Base-by-base conservation (phyloP, 179 eudicot species). In the Silene coronaria region DNA sequence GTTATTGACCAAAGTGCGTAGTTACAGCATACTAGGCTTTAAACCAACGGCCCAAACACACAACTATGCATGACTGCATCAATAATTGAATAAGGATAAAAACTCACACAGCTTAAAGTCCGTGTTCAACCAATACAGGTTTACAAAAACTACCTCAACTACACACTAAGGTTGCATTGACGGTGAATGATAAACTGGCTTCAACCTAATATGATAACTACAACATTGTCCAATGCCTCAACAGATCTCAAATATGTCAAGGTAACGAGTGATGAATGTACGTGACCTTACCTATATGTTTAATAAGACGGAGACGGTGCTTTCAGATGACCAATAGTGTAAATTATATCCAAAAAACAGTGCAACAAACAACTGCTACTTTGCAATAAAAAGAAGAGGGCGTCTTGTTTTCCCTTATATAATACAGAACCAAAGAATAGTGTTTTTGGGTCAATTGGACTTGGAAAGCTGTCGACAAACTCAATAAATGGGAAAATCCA, bases 41-140 rank as follows among this genome's bases (percentile, higher is more conserved):
- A 27, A 28, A 46, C 64, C 23, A 14, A 77, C 22, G 34, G 23
- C 27, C 64, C 38, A 14, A 24, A 16, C 65, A 22, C 65, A 28
- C 10, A 75, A 34, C 59, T 28, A 45, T 5, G 17, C 55, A 13
- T 11, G 55, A 11, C 55, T 17, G n/a, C 78, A 63, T 22, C 17
- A 19, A 34, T 26, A 27, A 32, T 38, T 59, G n/a, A 61, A 30
- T 4, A 3, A 32, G 30, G 24, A 16, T 13, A 48, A 45, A 38
- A 38, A 68, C 57, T 68, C 28, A 68, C 5, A 22, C 72, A 59
- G 63, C 63, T 59, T 59, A 9, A 21, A 51, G 57, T 51, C 57
- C 0, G 55, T 51, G 17, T 26, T 63, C 65, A 67, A 17, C 51
- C 70, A 32, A 67, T 36, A 67, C 23, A 3, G n/a, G 17, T 30